phyloP scores from a whole-genome alignment of 2,329 filamentous ascomycete species.

The Seiridium cupressi region DNA sequence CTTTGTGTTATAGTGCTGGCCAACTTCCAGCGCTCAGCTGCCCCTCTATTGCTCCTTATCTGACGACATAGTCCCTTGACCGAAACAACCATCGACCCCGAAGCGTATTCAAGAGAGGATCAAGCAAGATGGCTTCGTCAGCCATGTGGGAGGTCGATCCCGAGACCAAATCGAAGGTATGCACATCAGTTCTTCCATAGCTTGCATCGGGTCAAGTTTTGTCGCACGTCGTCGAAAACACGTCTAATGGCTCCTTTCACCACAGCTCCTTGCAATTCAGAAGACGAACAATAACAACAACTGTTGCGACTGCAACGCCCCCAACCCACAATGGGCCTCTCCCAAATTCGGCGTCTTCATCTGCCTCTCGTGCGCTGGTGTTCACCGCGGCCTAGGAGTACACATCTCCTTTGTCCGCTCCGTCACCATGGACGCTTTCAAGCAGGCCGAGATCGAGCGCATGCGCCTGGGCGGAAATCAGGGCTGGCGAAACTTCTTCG shows the following conservation, averaged over 20 bases:
- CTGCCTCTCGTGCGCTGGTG: slow-evolving; percentile 92
- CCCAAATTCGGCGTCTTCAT: slow-evolving; percentile 99
- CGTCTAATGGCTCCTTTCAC: not conserved
- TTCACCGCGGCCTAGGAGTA: slow-evolving; percentile 90
- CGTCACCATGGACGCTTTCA: slow-evolving; percentile 99
- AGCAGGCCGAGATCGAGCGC: slow-evolving; percentile 84
- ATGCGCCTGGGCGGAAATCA: slow-evolving; percentile 93
- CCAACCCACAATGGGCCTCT: slow-evolving; percentile 95
- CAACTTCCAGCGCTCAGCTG: not conserved
- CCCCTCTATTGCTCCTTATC: not conserved
- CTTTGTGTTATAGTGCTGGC: not conserved
- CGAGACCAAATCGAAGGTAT: slow-evolving; percentile 91
- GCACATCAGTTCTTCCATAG: slow-evolving; percentile 9
- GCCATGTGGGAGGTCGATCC: slow-evolving; percentile 98
- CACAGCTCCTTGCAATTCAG: slow-evolving; percentile 83
- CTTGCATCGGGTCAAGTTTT: too few species aligned
- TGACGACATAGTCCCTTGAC: not conserved
- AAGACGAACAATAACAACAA: slow-evolving; percentile 84
- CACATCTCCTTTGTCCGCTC: slow-evolving; percentile 98
- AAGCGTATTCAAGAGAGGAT: too few species aligned
- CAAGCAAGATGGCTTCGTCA: slow-evolving; percentile 59
- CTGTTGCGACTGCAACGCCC: slow-evolving; percentile 94
- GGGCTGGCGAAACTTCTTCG: slow-evolving; percentile 84
- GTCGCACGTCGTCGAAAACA: not conserved
- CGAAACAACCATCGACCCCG: not conserved